Evolutionary conservation across 2,329 filamentous ascomycete genomes (phyloP).

Genomic region (Apiospora malaysiana): DNA sequence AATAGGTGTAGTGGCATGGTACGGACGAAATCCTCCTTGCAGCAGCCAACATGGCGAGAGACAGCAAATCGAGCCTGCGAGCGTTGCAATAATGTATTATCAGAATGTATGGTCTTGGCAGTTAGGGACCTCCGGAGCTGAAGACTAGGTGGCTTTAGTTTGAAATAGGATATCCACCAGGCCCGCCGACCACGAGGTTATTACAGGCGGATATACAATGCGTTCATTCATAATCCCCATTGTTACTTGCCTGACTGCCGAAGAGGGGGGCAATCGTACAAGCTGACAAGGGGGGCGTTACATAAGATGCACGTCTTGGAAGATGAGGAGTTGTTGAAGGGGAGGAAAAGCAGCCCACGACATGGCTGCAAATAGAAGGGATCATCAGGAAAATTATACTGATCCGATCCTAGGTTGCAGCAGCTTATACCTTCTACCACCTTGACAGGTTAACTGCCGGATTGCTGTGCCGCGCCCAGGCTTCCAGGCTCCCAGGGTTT

Average conservation of each 20-base stretch:
- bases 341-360: neutral
- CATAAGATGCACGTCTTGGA: neutral
- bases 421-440: neutral
- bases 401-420: slow-evolving; percentile 3
- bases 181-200: neutral
- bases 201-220: neutral
- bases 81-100: neutral
- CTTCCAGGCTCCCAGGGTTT: too few relatives aligned
- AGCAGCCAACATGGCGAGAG: too few relatives aligned
- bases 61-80: neutral
- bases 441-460: neutral
- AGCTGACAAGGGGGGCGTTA: neutral
- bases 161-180: neutral
- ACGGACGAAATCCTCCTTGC: too few relatives aligned
- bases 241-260: too few relatives aligned
- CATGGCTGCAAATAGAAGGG: neutral
- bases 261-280: too few relatives aligned
- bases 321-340: neutral
- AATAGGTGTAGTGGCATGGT: too few relatives aligned
- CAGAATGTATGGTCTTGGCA: neutral
- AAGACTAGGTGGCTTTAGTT: neutral
- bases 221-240: neutral
- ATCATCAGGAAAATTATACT: neutral
- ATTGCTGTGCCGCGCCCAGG: neutral
- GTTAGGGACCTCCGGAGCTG: neutral